Evolutionary conservation across 192 early-diverging fungal genomes (phyloP).

Genomic region (Mortierella hygrophila): DNA sequence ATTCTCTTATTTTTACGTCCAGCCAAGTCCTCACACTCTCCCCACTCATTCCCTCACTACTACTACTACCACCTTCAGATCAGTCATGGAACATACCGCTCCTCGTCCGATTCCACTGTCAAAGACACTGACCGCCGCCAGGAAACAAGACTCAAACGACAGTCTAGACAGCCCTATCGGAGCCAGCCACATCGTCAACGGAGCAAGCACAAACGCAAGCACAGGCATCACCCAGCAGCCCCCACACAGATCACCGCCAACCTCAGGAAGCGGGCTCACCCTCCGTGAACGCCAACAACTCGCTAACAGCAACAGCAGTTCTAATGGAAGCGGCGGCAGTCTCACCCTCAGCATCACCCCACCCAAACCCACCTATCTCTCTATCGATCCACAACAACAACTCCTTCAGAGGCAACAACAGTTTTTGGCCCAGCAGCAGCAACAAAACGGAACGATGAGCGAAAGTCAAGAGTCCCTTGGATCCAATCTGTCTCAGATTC

Average conservation of each 20-base stretch:
- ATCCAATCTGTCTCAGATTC: slow-evolving; percentile 7
- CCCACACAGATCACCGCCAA: background rate
- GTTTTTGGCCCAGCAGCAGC: slow-evolving; percentile 6
- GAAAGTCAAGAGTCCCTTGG: slow-evolving; percentile 30
- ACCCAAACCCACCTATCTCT: slow-evolving; percentile 11
- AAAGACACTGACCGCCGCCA: background rate
- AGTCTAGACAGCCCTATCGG: background rate
- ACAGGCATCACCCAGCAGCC: background rate
- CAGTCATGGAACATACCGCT: slow-evolving; percentile 15
- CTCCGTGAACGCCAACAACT: slow-evolving; percentile 25
- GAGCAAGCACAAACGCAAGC: background rate
- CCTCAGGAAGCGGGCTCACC: slow-evolving; percentile 7
- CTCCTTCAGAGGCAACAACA: background rate
- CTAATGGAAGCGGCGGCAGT: background rate
- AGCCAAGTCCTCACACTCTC: background rate
- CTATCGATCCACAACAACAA: background rate
- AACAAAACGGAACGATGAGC: background rate
- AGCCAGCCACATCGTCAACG: background rate
- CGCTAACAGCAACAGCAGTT: background rate
- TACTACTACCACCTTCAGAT: background rate
- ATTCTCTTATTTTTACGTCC: background rate
- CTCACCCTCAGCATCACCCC: slow-evolving; percentile 47
- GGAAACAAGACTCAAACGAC: background rate
- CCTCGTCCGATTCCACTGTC: slow-evolving; percentile 14
- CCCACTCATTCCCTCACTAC: background rate